These are phyloP conservation scores for Penicillium paxilli DNA, from an alignment of 495 filamentous ascomycete species.

Conservation along the genomic window DNA sequence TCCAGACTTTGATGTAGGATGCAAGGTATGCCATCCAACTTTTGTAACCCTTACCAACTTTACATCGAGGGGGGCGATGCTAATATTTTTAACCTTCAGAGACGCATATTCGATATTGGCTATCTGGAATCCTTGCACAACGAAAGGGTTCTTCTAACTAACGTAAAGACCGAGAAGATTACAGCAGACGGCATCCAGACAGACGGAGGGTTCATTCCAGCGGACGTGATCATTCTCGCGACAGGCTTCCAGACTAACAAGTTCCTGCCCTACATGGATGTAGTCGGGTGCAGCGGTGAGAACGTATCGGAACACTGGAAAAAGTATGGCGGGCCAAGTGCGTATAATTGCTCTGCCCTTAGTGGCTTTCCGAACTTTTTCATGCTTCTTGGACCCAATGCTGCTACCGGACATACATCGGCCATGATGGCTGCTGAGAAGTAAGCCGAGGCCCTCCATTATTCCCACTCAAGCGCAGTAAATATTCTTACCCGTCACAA, in stretches of 20 bases:
- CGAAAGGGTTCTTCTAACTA: conserved; percentile 25
- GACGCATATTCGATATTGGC: conserved; percentile 41
- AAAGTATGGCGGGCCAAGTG: conserved; percentile 45
- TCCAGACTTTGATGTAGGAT: conserved; percentile 54
- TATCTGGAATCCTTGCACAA: conserved; percentile 21
- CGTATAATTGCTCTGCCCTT: conserved; percentile 55
- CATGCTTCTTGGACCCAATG: conserved; percentile 57
- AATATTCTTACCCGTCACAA: background rate
- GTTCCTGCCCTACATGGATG: conserved; percentile 37
- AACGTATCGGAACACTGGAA: conserved; percentile 35
- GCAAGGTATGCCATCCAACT: conserved; percentile 36
- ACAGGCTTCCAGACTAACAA: conserved; percentile 49
- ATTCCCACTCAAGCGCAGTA: background rate
- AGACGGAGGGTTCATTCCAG: conserved; percentile 28
- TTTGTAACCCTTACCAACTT: background rate
- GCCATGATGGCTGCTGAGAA: conserved; percentile 55
- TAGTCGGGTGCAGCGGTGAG: conserved; percentile 26
- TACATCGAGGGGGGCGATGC: background rate
- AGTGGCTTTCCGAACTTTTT: conserved; percentile 62
- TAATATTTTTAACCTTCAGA: conserved; percentile 6
- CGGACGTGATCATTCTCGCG: conserved; percentile 52
- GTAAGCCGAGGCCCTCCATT: conserved; percentile 6
- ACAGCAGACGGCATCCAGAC: background rate
- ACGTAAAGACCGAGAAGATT: background rate
- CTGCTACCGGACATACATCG: conserved; percentile 56